Base-by-base conservation (phyloP, 163 green algal genomes). In the Picocystis sp. region DNA sequence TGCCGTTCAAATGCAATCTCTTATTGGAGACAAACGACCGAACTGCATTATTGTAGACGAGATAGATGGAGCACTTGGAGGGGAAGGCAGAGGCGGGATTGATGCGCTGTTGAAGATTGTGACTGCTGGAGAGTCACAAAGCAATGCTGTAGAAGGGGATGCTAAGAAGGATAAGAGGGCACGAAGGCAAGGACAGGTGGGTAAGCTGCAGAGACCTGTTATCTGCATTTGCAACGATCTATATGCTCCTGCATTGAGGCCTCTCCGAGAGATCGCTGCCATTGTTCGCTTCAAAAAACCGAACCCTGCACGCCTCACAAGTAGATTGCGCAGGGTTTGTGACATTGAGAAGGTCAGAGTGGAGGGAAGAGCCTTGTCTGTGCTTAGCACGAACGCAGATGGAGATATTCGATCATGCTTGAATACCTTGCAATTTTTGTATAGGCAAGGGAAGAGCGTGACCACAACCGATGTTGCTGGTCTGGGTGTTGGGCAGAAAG, bases 161-260 rank as follows among this genome's bases (percentile, higher is more conserved):
- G 33, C 33, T 56, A 67, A 56, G 53, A 63, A 61, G 41, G 22
- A 56, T 12, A 61, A 56, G 45, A 45, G 56, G 24, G 46, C 48
- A 15, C 45, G 3, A 12, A 43, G 11, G 17, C 53, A 23, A 42
- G 43, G 46, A 41, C 54, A 19, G 22, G 24, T 57, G 23, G 57
- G 65, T 25, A 68, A 68, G 14, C 71, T 92, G 34, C 51, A 45
- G 21, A 69, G 84, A 2, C 87, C 86, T 25, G 76, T 98, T 60
- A 94, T 98, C 54, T 87, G 73, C 65, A 89, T 95, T 45, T 92
- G 79, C 76, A 97, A 98, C 67, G 87, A 96, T 63, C 67, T 92
- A 48, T 94, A 93, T 56, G 78, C 78, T 9, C 81, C 87, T 2
- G 75, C 76, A 21, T 76, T 98, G 54, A 66, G 83, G 14, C 82